phyloP scores from a whole-genome alignment of 257 asterid genomes.

The Paraleonurus japonicus region DNA sequence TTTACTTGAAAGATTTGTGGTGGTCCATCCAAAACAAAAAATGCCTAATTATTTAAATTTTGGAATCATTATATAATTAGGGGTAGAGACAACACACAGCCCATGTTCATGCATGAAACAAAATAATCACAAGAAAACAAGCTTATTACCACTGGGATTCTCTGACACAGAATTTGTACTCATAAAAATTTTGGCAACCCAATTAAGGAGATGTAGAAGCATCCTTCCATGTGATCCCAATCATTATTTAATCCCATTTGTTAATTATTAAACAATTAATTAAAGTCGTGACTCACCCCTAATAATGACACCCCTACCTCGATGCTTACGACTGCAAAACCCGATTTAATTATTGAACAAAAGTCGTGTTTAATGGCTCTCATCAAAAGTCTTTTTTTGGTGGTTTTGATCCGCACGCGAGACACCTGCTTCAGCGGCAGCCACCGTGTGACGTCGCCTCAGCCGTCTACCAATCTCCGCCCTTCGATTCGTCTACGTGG shows the following conservation, averaged over 20 bases:
- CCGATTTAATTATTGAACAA: conserved; percentile 3
- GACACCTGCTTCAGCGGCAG: conserved; percentile 34
- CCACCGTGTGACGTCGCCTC: conserved; percentile 35
- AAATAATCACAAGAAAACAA: conserved; percentile 43
- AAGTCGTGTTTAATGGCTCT: conserved; percentile 28
- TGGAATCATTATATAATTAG: conserved; percentile 28
- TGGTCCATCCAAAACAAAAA: conserved; percentile 33
- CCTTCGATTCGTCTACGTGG: conserved; percentile 17
- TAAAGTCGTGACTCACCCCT: conserved; percentile 30
- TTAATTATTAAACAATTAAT: conserved; percentile 17
- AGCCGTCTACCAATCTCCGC: conserved; percentile 19
- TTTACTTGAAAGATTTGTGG: conserved; percentile 32
- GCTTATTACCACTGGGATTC: conserved; percentile 47
- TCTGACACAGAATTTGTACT: conserved; percentile 55
- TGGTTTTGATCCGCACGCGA: conserved; percentile 35
- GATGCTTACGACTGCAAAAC: conserved; percentile 34
- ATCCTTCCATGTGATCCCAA: conserved; percentile 54
- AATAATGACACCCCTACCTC: conserved; percentile 36
- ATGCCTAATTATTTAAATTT: not conserved
- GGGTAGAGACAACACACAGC: conserved; percentile 39
- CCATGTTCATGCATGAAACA: conserved; percentile 48
- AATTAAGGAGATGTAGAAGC: conserved; percentile 36
- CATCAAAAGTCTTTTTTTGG: conserved; percentile 28
- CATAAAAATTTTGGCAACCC: conserved; percentile 6
- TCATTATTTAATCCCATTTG: conserved; percentile 33